These are phyloP conservation scores for Apiospora koreana DNA, from an alignment of 2,329 filamentous ascomycete species.

Conservation along the genomic window DNA sequence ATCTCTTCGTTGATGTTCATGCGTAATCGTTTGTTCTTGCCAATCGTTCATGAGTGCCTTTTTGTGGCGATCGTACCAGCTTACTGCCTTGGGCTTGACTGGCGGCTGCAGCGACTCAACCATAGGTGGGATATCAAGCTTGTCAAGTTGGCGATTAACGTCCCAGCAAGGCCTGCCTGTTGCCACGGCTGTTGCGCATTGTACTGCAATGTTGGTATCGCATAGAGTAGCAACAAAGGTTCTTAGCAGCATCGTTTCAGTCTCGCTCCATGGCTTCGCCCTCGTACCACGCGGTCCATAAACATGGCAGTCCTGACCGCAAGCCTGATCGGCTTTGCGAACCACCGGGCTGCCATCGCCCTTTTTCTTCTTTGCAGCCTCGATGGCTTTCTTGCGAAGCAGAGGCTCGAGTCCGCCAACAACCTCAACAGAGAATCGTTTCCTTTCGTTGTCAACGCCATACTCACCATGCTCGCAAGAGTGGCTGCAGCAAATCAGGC, in stretches of 20 bases:
- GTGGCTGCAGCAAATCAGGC: slow-evolving; percentile 60
- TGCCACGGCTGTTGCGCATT: slow-evolving; percentile 52
- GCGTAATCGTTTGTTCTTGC: slow-evolving; percentile 55
- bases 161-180: slow-evolving; percentile 55
- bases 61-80: slow-evolving; percentile 59
- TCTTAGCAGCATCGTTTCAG: slow-evolving; percentile 49
- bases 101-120: slow-evolving; percentile 27
- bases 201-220: slow-evolving; percentile 43
- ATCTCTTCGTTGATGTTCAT: slow-evolving; percentile 57
- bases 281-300: slow-evolving; percentile 34
- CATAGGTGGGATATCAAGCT: slow-evolving; percentile 38
- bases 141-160: slow-evolving; percentile 45
- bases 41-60: slow-evolving; percentile 57
- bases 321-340: slow-evolving; percentile 36
- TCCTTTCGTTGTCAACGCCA: slow-evolving; percentile 53
- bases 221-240: slow-evolving; percentile 46
- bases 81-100: slow-evolving; percentile 43
- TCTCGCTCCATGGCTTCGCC: slow-evolving; percentile 47
- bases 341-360: slow-evolving; percentile 22
- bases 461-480: slow-evolving; percentile 65
- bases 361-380: slow-evolving; percentile 21
- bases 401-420: slow-evolving; percentile 37
- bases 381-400: slow-evolving; percentile 31
- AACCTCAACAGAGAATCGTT: slow-evolving; percentile 52
- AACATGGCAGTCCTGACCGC: slow-evolving; percentile 44